Base-by-base conservation (phyloP, 306 rosid genomes). In the Canavalia ensiformis region DNA sequence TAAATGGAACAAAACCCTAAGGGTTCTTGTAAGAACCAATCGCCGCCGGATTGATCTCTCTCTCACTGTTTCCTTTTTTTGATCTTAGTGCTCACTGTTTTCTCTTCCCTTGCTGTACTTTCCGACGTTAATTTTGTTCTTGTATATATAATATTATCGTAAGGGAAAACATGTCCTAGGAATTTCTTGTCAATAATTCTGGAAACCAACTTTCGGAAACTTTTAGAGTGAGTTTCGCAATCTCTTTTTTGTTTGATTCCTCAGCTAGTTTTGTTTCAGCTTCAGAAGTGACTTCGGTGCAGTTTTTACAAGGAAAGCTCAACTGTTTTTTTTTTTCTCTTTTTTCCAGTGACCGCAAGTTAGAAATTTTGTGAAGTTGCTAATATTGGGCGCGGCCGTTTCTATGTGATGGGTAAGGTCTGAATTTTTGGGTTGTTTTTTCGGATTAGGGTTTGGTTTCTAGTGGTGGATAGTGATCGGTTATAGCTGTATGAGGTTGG, bases 1-100 rank as follows among this genome's bases (percentile, higher is more conserved):
- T 31, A 47, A 75, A 72, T 87, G 88, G 84, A 88, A 87, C 91
- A 91, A 93, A 93, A 90, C 97, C 97, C 92, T 90, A 91, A 88
- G 94, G 97, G 91, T 93, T 91, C 94, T 91, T 89, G 90, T 66
- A 75, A 86, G 84, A 84, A 85, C 68, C 81, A 89, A 85, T 91
- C 84, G 97, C 97, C 97, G 98, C 97, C 97, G 68, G 88, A 81
- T 86, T 90, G 79, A 87, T 86, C 82, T 55, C 87, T 67, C 44
- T 49, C 74, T 71, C 9, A 18, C 51, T 68, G 37, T 41, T 57
- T 69, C 31, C 50, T 1, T 13, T 62, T 57, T n/a, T 78, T 73
- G 72, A 75, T 87, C 86, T 81, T 25, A 37, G 50, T 11, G 73
- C 79, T 81, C 84, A 7, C 73, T 68, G 29, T 9, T 72, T 11